These are phyloP conservation scores for Thelonectria discophora DNA, from an alignment of 2,329 filamentous ascomycete genomes.

Conservation along the genomic window DNA sequence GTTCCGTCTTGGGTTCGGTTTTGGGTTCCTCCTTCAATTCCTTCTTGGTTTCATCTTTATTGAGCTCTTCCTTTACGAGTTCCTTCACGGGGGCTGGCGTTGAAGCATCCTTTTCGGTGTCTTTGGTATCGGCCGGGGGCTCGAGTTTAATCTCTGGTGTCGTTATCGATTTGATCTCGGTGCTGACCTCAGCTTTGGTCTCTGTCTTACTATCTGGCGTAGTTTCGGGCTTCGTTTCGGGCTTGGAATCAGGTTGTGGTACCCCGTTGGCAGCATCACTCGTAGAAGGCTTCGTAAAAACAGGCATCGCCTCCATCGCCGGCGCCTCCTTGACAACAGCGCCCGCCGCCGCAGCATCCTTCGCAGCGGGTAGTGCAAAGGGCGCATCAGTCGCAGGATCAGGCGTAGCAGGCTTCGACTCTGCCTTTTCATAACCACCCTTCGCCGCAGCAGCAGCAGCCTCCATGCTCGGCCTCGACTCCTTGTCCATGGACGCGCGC, in stretches of 20 bases:
- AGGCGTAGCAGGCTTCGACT: slow-evolving; percentile 26
- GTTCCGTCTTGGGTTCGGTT: not conserved
- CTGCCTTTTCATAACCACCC: slow-evolving; percentile 25
- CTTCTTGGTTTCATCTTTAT: slow-evolving; percentile 1
- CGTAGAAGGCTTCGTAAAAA: slow-evolving; percentile 19
- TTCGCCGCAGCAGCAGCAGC: slow-evolving; percentile 12
- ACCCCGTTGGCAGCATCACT: slow-evolving; percentile 12
- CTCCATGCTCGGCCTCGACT: slow-evolving; percentile 32
- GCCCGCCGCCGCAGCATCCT: not conserved
- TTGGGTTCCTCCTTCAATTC: slow-evolving; percentile 1
- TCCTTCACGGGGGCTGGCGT: not conserved
- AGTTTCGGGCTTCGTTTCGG: slow-evolving; percentile 1
- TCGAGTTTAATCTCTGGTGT: not conserved
- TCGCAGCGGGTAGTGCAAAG: slow-evolving; percentile 12
- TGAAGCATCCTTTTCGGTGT: not conserved
- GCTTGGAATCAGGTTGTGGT: slow-evolving; percentile 5
- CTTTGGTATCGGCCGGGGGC: not conserved
- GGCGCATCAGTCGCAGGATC: slow-evolving; percentile 4
- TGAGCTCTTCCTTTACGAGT: not conserved
- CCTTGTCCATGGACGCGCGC: slow-evolving; percentile 43
- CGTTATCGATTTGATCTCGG: not conserved
- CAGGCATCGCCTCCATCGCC: slow-evolving; percentile 16
- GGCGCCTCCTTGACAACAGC: slow-evolving; percentile 5
- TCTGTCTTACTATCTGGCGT: not conserved
- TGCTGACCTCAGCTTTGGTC: not conserved